Percentiles rank a stretch among this genome's conserved stretches.
These are phyloP conservation scores for Elsinoe batatas DNA, from an alignment of 2,329 filamentous ascomycete genomes.

Conservation along the genomic window DNA sequence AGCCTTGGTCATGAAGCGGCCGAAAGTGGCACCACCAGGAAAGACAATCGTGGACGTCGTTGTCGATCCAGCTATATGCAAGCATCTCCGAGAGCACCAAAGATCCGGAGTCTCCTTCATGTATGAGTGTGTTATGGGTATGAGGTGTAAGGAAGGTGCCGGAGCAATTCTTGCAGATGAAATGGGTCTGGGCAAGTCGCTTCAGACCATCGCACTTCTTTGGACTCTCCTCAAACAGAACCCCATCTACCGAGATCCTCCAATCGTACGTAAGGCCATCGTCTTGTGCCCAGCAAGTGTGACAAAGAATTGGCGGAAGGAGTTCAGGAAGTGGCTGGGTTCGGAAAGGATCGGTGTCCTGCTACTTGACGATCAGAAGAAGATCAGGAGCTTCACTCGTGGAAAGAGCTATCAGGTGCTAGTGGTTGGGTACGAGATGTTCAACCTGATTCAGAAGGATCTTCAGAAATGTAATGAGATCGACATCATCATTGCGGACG, in stretches of 20 bases:
- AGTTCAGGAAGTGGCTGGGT: slow-evolving; percentile 65
- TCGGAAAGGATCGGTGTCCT: slow-evolving; percentile 61
- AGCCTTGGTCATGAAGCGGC: slow-evolving; percentile 59
- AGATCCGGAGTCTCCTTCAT: slow-evolving; percentile 60
- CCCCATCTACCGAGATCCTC: slow-evolving; percentile 48
- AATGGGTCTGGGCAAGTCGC: slow-evolving; percentile 65
- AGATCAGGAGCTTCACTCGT: slow-evolving; percentile 58
- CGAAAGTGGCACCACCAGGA: slow-evolving; percentile 45
- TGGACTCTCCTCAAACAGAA: slow-evolving; percentile 68
- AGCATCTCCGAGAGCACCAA: slow-evolving; percentile 57
- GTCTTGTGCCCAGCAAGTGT: slow-evolving; percentile 65
- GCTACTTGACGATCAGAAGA: slow-evolving; percentile 50
- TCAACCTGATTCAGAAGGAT: slow-evolving; percentile 55
- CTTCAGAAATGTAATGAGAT: slow-evolving; percentile 53
- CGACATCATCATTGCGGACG: slow-evolving; percentile 62
- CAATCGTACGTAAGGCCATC: slow-evolving; percentile 59
- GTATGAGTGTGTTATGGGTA: slow-evolving; percentile 68
- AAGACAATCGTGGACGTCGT: slow-evolving; percentile 64
- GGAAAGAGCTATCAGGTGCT: slow-evolving; percentile 59
- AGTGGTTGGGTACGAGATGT: slow-evolving; percentile 65
- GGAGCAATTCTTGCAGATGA: slow-evolving; percentile 65
- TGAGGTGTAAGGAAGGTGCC: slow-evolving; percentile 55
- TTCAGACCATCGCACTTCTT: slow-evolving; percentile 61
- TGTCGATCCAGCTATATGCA: slow-evolving; percentile 55
- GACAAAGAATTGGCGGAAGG: slow-evolving; percentile 63